Percentiles rank a stretch among this genome's conserved stretches.
Conservation (phyloP, 352 stramenopile species). For the Phytophthora sojae region DNA sequence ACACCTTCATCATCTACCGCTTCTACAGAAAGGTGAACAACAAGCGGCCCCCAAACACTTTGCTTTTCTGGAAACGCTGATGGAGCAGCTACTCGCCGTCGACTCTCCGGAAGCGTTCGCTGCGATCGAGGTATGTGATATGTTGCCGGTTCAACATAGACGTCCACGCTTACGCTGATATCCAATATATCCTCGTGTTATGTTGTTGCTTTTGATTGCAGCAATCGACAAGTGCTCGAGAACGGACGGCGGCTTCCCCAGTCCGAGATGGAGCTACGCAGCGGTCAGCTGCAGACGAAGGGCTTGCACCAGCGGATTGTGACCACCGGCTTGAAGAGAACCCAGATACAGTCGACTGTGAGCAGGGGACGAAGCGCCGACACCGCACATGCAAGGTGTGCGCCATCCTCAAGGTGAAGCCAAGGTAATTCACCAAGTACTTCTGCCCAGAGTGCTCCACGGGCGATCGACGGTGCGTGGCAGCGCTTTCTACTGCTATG, state of each 20-base stretch:
- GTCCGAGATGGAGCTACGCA: not conserved
- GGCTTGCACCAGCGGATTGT: not conserved
- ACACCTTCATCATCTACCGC: not conserved
- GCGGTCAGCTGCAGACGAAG: too few species aligned
- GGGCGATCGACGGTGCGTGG: too few species aligned
- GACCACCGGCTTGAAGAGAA: too few species aligned
- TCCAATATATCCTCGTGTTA: constrained; percentile 1
- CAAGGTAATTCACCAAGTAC: too few species aligned
- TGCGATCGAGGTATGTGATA: not conserved
- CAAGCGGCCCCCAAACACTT: not conserved
- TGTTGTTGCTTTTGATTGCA: not conserved
- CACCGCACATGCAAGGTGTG: constrained; percentile 5
- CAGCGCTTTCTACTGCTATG: too few species aligned
- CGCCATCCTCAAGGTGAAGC: not conserved
- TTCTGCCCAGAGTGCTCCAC: too few species aligned
- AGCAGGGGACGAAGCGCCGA: not conserved
- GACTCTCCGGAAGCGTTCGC: constrained; percentile 3
- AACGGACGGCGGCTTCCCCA: constrained; percentile 1
- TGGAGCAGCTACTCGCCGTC: constrained; percentile 9
- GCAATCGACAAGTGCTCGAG: not conserved
- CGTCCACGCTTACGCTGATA: not conserved
- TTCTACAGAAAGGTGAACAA: not conserved
- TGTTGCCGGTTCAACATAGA: not conserved
- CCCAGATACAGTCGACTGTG: not conserved
- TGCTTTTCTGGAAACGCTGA: not conserved